A percentile compares a stretch with the other conserved stretches of the same genome.
Conservation (phyloP, 2,329 filamentous ascomycete species). For the Trichoderma afroharzianum region DNA sequence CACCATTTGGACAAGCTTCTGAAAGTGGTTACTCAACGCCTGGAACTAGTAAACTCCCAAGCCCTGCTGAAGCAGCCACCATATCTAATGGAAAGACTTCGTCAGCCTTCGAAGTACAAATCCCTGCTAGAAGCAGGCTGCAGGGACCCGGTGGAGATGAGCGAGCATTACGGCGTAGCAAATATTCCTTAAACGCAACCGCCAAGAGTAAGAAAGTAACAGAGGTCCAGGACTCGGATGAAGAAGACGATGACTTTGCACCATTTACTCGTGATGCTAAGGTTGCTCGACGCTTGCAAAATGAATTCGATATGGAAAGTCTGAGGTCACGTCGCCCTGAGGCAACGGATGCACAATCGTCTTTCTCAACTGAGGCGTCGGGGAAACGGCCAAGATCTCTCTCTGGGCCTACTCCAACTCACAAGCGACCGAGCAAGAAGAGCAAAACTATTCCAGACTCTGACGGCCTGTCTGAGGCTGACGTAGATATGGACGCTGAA, state of each 20-base stretch:
- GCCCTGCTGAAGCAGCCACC: conserved; percentile 27
- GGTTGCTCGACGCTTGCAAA: conserved; percentile 34
- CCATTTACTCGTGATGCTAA: conserved; percentile 28
- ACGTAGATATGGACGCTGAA: conserved; percentile 33
- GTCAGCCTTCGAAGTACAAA: conserved; percentile 29
- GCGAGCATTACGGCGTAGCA: conserved; percentile 37
- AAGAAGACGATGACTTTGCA: conserved; percentile 29
- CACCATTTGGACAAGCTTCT: conserved; percentile 29
- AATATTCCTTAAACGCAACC: conserved; percentile 45
- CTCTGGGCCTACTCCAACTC: conserved; percentile 19
- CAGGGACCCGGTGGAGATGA: conserved; percentile 26
- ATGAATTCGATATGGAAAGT: conserved; percentile 24
- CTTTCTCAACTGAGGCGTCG: conserved; percentile 14
- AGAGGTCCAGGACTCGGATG: conserved; percentile 42
- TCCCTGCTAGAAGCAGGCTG: conserved; percentile 23
- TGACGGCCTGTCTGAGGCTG: conserved; percentile 23
- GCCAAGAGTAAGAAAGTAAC: conserved; percentile 38
- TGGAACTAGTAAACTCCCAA: conserved; percentile 36
- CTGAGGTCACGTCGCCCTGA: conserved; percentile 8
- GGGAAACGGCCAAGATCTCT: conserved; percentile 28
- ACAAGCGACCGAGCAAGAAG: conserved; percentile 30
- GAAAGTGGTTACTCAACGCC: conserved; percentile 35
- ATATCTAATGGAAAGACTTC: neutral
- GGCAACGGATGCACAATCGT: neutral
- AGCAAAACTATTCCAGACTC: conserved; percentile 30